Percentiles rank a stretch among this genome's conserved stretches.
Conservation (phyloP, 139 green algal species). For the Gonium pectorale region DNA sequence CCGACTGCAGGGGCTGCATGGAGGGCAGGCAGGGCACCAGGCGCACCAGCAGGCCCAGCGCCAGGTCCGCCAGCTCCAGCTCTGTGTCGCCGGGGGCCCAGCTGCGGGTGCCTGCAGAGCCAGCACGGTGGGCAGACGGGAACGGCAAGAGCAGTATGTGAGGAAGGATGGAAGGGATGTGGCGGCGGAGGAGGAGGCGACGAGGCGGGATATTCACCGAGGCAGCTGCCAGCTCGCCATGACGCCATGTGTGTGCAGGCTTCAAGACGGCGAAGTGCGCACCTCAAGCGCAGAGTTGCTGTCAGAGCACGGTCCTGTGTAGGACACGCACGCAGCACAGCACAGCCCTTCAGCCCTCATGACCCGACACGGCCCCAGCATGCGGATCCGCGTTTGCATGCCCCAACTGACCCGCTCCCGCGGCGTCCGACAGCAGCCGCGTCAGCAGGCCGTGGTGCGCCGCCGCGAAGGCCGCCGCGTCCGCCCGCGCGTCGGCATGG, state of each 20-base stretch:
- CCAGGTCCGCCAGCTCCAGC: conserved; percentile 74
- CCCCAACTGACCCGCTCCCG: conserved; percentile 44
- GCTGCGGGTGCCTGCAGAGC: conserved; percentile 20
- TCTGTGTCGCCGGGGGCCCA: conserved; percentile 66
- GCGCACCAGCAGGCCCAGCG: conserved; percentile 58
- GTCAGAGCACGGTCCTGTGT: too few relatives aligned
- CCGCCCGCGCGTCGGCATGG: conserved; percentile 51
- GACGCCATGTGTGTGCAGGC: too few relatives aligned
- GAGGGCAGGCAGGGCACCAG: conserved; percentile 52
- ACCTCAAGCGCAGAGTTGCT: too few relatives aligned
- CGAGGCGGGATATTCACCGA: too few relatives aligned
- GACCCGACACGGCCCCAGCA: too few relatives aligned
- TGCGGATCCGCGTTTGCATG: too few relatives aligned
- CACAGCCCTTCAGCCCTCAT: too few relatives aligned
- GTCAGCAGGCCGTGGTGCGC: conserved; percentile 61
- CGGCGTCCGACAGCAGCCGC: conserved; percentile 71
- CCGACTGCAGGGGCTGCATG: conserved; percentile 17
- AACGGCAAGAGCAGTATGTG: neutral
- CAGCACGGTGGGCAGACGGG: neutral
- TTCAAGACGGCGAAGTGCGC: too few relatives aligned
- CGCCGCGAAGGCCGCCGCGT: conserved; percentile 66
- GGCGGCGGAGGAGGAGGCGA: too few relatives aligned
- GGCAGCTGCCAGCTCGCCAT: too few relatives aligned
- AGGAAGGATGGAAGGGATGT: too few relatives aligned
- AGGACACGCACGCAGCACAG: too few relatives aligned